These are phyloP conservation scores for Heritiera fomes DNA, from an alignment of 345 rosid genomes.

Conservation along the genomic window DNA sequence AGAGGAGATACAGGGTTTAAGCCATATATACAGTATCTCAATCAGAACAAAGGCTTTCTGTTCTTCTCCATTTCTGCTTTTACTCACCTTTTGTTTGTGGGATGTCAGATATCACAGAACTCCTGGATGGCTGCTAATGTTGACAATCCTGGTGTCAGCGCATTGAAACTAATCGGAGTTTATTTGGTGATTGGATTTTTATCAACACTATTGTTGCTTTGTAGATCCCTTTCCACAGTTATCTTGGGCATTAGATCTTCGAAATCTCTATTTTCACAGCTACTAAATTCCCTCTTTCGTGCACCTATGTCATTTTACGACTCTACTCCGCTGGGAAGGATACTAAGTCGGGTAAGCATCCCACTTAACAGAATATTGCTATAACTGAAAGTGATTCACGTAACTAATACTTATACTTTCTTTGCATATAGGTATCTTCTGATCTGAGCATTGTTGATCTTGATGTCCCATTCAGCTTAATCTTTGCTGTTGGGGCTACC, in stretches of 20 bases:
- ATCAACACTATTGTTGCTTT: slow-evolving; percentile 42
- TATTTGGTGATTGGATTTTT: slow-evolving; percentile 53
- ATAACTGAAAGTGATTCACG: neutral
- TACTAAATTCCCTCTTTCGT: slow-evolving; percentile 64
- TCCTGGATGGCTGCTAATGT: slow-evolving; percentile 81
- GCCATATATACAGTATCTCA: slow-evolving; percentile 72
- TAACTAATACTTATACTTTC: neutral
- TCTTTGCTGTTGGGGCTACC: slow-evolving; percentile 68
- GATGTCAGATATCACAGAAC: slow-evolving; percentile 59
- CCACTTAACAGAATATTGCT: neutral
- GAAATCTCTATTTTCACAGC: slow-evolving; percentile 63
- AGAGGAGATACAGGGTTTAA: slow-evolving; percentile 71
- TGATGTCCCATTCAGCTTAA: slow-evolving; percentile 70
- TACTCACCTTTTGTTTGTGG: slow-evolving; percentile 46
- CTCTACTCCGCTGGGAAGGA: slow-evolving; percentile 75
- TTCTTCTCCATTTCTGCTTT: slow-evolving; percentile 46
- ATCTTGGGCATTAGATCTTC: slow-evolving; percentile 54
- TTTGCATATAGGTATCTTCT: slow-evolving; percentile 54
- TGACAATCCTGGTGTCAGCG: slow-evolving; percentile 56
- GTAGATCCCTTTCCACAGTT: slow-evolving; percentile 47
- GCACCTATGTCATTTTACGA: slow-evolving; percentile 82
- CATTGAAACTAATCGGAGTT: slow-evolving; percentile 48
- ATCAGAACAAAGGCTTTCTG: slow-evolving; percentile 61
- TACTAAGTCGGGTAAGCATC: slow-evolving; percentile 65
- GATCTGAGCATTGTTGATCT: slow-evolving; percentile 92